These are phyloP conservation scores for Liriodendron chinense DNA, from an alignment of 164 flowering plant species.

Conservation along the genomic window DNA sequence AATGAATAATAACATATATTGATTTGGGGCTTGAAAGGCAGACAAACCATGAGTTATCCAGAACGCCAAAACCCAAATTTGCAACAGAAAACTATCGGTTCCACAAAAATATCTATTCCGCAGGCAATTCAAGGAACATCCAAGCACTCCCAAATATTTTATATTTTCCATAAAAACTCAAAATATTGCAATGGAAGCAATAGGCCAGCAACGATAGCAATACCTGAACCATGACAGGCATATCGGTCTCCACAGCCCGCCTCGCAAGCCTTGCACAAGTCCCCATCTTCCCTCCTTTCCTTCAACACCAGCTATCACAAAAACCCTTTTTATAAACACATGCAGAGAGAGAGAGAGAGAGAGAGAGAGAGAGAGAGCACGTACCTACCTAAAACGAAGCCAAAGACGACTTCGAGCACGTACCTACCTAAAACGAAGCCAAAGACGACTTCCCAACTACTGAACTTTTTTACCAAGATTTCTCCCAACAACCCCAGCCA, in stretches of 20 bases:
- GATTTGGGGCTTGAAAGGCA: background rate
- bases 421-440: too few species aligned
- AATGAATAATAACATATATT: too few species aligned
- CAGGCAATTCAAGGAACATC: too few species aligned
- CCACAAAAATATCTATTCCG: background rate
- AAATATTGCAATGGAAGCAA: background rate
- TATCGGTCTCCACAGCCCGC: slow-evolving; percentile 82
- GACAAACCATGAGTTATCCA: background rate
- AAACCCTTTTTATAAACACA: background rate
- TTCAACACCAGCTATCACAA: background rate
- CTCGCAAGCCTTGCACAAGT: slow-evolving; percentile 60
- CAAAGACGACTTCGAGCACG: too few species aligned
- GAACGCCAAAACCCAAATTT: background rate
- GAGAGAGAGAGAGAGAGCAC: background rate
- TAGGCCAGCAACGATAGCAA: background rate
- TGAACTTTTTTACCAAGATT: background rate
- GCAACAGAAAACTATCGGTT: background rate
- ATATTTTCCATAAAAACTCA: background rate
- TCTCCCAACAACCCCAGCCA: background rate
- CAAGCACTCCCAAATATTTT: background rate
- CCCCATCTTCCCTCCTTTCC: slow-evolving; percentile 46
- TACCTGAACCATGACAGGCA: slow-evolving; percentile 96
- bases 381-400: background rate
- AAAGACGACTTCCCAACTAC: background rate
- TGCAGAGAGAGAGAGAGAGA: background rate